Percentiles rank a stretch among this genome's conserved stretches.
These are phyloP conservation scores for Chrysoporthe deuterocubensis DNA, from an alignment of 2,329 filamentous ascomycete genomes.

Conservation along the genomic window DNA sequence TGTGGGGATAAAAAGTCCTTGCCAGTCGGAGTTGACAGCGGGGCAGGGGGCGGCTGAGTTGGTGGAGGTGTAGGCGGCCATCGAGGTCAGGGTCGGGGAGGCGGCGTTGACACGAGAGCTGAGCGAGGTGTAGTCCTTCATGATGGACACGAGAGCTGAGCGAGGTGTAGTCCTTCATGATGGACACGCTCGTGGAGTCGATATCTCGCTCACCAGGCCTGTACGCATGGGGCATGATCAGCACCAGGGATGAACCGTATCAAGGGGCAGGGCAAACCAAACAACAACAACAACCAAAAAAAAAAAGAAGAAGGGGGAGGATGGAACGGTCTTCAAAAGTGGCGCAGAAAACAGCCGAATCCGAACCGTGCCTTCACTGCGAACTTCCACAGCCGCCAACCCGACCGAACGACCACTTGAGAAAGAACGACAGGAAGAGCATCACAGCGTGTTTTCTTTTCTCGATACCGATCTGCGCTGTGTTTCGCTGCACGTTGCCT, in stretches of 20 bases:
- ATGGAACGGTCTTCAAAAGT: too few relatives aligned
- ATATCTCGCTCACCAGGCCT: constrained; percentile 67
- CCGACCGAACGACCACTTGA: too few relatives aligned
- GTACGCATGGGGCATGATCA: constrained; percentile 29
- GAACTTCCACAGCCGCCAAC: too few relatives aligned
- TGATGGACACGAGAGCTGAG: constrained; percentile 69
- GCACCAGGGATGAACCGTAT: background rate
- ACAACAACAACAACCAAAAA: too few relatives aligned
- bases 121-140: constrained; percentile 76
- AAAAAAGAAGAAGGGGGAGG: too few relatives aligned
- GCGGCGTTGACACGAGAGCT: constrained; percentile 71
- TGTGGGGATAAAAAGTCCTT: constrained; percentile 39
- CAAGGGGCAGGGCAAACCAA: too few relatives aligned
- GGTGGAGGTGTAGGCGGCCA: constrained; percentile 70
- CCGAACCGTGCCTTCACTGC: too few relatives aligned
- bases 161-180: constrained; percentile 74
- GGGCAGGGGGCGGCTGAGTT: constrained; percentile 79
- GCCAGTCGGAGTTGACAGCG: constrained; percentile 66
- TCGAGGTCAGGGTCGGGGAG: constrained; percentile 67
- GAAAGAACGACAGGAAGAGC: too few relatives aligned
- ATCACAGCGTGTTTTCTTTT: too few relatives aligned
- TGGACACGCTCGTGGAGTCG: constrained; percentile 61
- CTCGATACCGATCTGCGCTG: too few relatives aligned
- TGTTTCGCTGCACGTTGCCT: too few relatives aligned
- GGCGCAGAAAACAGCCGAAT: too few relatives aligned